Percentiles rank a stretch among this genome's conserved stretches.
Evolutionary conservation across 2,329 filamentous ascomycete species (phyloP).

Genomic region (Ustilaginoidea virens): DNA sequence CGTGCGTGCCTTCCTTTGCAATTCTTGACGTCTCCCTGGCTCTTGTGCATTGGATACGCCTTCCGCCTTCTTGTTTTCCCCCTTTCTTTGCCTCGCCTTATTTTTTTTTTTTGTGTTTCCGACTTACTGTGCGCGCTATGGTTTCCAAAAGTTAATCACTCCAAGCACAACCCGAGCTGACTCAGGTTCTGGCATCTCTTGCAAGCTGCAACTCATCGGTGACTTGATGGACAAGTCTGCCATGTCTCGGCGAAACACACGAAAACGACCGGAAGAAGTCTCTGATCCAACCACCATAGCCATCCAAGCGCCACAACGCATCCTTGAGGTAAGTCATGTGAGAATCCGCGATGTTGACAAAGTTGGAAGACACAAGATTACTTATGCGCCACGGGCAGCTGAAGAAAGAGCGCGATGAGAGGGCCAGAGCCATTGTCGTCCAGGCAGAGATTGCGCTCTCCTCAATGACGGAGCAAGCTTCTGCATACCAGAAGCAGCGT

Average conservation of each 20-base stretch:
- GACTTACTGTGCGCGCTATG: too few species aligned
- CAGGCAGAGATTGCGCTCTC: slow-evolving; percentile 12
- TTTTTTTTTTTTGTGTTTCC: too few species aligned
- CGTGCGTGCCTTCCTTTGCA: too few species aligned
- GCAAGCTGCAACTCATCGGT: too few species aligned
- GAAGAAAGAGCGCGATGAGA: slow-evolving; percentile 14
- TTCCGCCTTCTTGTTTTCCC: too few species aligned
- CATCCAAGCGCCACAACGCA: slow-evolving; percentile 13
- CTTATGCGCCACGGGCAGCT: slow-evolving; percentile 9
- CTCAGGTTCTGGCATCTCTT: too few species aligned
- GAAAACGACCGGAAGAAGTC: slow-evolving; percentile 7
- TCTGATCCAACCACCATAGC: slow-evolving; percentile 10
- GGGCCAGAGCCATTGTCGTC: slow-evolving; percentile 9
- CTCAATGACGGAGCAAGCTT: slow-evolving; percentile 10
- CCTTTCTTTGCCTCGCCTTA: too few species aligned
- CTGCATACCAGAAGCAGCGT: slow-evolving; percentile 10
- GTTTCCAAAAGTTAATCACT: too few species aligned
- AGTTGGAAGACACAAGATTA: background rate
- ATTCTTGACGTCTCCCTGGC: too few species aligned
- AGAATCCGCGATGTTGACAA: background rate
- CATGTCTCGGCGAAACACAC: slow-evolving; percentile 8
- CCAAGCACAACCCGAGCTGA: too few species aligned
- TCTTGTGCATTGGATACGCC: too few species aligned
- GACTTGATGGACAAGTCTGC: background rate
- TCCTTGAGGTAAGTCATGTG: slow-evolving; percentile 12